These are phyloP conservation scores for Neurospora sp. DNA, from an alignment of 495 filamentous ascomycete species.

Conservation along the genomic window DNA sequence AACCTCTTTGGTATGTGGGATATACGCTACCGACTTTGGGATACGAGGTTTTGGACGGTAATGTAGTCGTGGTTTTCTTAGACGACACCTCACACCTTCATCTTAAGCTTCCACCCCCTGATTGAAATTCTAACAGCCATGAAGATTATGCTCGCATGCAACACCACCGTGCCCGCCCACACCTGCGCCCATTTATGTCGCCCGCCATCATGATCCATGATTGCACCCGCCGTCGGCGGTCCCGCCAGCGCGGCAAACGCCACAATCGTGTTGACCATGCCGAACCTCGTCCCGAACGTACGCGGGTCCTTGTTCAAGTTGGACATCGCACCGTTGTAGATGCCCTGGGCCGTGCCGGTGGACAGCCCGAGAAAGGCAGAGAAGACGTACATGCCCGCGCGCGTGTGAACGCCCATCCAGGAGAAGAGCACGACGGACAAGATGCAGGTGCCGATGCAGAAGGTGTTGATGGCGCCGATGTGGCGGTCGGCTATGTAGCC, in stretches of 20 bases:
- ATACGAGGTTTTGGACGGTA: not conserved
- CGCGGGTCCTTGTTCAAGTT: constrained; percentile 28
- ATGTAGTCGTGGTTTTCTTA: not conserved
- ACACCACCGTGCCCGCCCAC: constrained; percentile 28
- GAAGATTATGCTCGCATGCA: constrained; percentile 3
- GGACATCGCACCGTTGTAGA: constrained; percentile 27
- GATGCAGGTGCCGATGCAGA: constrained; percentile 17
- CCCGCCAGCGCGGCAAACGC: constrained; percentile 33
- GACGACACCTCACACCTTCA: not conserved
- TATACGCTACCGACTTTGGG: not conserved
- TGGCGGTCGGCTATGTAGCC: constrained; percentile 31
- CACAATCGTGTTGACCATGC: constrained; percentile 33
- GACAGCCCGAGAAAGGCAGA: constrained; percentile 30
- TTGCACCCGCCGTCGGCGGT: constrained; percentile 33
- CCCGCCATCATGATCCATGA: constrained; percentile 28
- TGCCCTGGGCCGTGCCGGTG: constrained; percentile 29
- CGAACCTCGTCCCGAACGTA: constrained; percentile 35
- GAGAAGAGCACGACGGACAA: constrained; percentile 26
- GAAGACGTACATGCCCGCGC: constrained; percentile 32
- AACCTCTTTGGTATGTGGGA: not conserved
- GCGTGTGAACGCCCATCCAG: constrained; percentile 28
- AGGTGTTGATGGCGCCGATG: constrained; percentile 32
- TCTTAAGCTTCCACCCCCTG: not conserved
- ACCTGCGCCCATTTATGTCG: constrained; percentile 30
- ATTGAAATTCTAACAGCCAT: not conserved